A percentile compares a stretch with the other conserved stretches of the same genome.
Evolutionary conservation across 2,329 filamentous ascomycete species (phyloP).

Genomic region (Calonectria crousiana): DNA sequence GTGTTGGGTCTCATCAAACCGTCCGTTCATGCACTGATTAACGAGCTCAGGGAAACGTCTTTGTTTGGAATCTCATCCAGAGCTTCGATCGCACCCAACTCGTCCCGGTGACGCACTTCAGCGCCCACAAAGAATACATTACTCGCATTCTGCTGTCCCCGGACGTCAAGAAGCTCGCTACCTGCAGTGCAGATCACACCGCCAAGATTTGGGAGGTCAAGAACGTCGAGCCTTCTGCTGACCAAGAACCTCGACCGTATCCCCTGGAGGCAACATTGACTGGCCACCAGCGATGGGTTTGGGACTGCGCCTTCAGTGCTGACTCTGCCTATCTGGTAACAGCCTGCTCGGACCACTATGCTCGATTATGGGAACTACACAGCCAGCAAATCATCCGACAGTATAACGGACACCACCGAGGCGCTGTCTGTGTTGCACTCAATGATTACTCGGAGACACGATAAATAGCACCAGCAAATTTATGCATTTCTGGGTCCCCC

Average conservation of each 20-base stretch:
- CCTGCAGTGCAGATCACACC: constrained; percentile 92
- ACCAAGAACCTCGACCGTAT: constrained; percentile 69
- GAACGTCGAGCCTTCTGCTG: constrained; percentile 70
- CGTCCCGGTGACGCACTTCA: constrained; percentile 88
- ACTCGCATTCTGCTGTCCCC: constrained; percentile 92
- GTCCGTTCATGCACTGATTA: neutral
- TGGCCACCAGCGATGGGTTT: constrained; percentile 95
- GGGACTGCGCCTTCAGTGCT: constrained; percentile 96
- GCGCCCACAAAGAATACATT: constrained; percentile 91
- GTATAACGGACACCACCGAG: constrained; percentile 94
- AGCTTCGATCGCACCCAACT: constrained; percentile 85
- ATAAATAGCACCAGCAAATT: constrained; percentile 29
- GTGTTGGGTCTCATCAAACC: constrained; percentile 36
- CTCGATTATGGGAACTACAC: constrained; percentile 87
- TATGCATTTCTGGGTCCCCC: neutral
- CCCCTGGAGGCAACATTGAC: constrained; percentile 88
- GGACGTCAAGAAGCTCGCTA: constrained; percentile 93
- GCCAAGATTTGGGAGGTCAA: constrained; percentile 95
- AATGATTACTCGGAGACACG: constrained; percentile 83
- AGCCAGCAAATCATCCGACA: constrained; percentile 92
- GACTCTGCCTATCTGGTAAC: constrained; percentile 95
- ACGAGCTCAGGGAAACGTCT: constrained; percentile 83
- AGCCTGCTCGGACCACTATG: constrained; percentile 93
- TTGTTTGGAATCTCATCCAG: constrained; percentile 95
- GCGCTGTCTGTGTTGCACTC: constrained; percentile 90